phyloP scores from a whole-genome alignment of 2,329 filamentous ascomycete species.

The Ilyonectria mors-panacis region DNA sequence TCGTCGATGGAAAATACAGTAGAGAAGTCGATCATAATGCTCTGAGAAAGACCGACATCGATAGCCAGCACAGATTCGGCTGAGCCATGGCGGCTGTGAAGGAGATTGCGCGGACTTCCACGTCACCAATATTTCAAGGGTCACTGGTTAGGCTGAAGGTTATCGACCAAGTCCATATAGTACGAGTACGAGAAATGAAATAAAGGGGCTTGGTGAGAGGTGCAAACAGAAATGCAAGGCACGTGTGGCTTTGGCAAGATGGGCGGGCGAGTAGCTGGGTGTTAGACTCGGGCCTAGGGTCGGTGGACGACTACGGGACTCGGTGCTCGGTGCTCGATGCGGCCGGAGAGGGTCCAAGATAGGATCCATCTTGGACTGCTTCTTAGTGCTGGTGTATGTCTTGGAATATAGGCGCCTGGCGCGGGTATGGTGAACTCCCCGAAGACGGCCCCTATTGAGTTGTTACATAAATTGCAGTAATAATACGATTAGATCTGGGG shows the following conservation, averaged over 20 bases:
- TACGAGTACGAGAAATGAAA: neutral
- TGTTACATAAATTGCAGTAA: constrained; percentile 28
- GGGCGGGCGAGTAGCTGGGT: neutral
- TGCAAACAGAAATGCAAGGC: neutral
- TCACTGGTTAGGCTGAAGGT: neutral
- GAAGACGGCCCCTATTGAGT: constrained; percentile 8
- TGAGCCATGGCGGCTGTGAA: neutral
- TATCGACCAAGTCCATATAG: neutral
- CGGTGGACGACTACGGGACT: neutral
- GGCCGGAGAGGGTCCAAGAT: neutral
- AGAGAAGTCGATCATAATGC: constrained; percentile 1
- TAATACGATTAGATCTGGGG: constrained; percentile 24
- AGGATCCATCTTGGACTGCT: neutral
- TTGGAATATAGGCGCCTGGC: constrained; percentile 6
- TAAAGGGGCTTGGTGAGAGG: neutral
- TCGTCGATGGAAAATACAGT: constrained; percentile 11
- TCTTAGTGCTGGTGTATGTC: neutral
- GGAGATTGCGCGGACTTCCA: constrained; percentile 4
- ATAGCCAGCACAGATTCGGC: neutral
- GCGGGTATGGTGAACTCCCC: constrained; percentile 13
- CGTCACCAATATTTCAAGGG: neutral
- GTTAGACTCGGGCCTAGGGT: neutral
- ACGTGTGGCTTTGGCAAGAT: neutral
- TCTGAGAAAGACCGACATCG: constrained; percentile 14
- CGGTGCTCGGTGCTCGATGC: neutral